Evolutionary conservation across 768 basidiomycete genomes (phyloP).

Genomic region (Leccinum longicurvipes): DNA sequence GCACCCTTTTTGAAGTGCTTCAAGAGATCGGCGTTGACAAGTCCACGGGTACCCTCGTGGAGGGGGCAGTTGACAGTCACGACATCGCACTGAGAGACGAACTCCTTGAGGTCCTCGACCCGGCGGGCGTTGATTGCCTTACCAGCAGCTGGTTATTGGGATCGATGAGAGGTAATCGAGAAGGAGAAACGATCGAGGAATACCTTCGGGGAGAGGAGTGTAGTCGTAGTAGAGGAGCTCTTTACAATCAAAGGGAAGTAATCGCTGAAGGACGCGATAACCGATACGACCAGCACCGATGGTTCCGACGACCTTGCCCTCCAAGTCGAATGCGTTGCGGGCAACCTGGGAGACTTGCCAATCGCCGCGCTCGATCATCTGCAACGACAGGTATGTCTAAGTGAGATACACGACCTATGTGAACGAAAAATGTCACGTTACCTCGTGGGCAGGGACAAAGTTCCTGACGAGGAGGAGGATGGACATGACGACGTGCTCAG

Average conservation of each 20-base stretch:
- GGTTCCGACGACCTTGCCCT: slow-evolving; percentile 89
- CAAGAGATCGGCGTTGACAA: slow-evolving; percentile 79
- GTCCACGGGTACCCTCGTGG: slow-evolving; percentile 78
- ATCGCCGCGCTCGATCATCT: slow-evolving; percentile 82
- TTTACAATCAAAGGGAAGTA: slow-evolving; percentile 82
- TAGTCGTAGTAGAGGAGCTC: slow-evolving; percentile 92
- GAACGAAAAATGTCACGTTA: slow-evolving; percentile 23
- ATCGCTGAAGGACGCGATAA: slow-evolving; percentile 79
- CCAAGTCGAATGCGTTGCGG: slow-evolving; percentile 82
- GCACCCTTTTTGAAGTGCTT: slow-evolving; percentile 90
- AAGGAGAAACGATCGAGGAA: no score
- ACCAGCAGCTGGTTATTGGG: slow-evolving; percentile 45
- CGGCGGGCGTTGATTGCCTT: slow-evolving; percentile 67
- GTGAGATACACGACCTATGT: not conserved
- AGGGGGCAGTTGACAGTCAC: slow-evolving; percentile 87
- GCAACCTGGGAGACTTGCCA: slow-evolving; percentile 87
- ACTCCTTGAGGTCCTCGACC: slow-evolving; percentile 72
- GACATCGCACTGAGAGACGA: slow-evolving; percentile 64
- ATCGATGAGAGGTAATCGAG: not conserved
- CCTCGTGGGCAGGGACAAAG: slow-evolving; percentile 84
- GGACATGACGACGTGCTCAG: slow-evolving; percentile 88
- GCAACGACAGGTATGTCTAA: not conserved
- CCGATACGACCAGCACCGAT: slow-evolving; percentile 85
- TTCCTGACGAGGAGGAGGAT: slow-evolving; percentile 90
- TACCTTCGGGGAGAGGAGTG: slow-evolving; percentile 62